Base-by-base conservation (phyloP, 192 early-diverging fungal genomes). In the Umbelopsis sp. region DNA sequence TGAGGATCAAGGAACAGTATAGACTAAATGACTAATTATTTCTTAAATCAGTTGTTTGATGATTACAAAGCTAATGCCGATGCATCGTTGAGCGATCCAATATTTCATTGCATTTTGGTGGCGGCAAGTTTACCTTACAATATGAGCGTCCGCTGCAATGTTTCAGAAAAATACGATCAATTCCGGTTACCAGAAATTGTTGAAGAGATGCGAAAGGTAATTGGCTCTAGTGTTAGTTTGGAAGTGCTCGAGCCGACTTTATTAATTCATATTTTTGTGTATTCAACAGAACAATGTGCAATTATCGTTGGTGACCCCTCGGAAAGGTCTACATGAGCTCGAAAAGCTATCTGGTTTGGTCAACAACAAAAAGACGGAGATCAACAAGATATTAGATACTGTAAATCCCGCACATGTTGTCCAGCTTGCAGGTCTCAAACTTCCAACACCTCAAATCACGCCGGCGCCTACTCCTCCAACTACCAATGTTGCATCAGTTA, bases 101-200 rank as follows among this genome's bases (percentile, higher is more conserved):
- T 81, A 12, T 77, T 77, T 35, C 86, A 88, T 45, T 84, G 87
- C 44, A 78, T 90, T 25, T 74, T 90, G 37, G 78, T 90, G 0
- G 79, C 84, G 1, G 80, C 82, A 16, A 90, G 85, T 21, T 61
- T 81, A 5, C 80, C 82, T 11, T 77, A 86, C 37, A 67, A 71
- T 12, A 78, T 74, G 16, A 79, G 82, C 18, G 83, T 78, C 25
- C 80, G 80, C 4, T 82, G 75, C 58, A 86, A 86, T 41, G 69
- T 84, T 4, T 74, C 71, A 8, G 78, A 82, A n/a, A 71, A 78
- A 48, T 90, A 87, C 27, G 84, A 88, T 61, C 78, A 82, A 35
- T 83, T 78, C 30, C 75, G 61, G 18, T 61, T 87, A 18, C 30
- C 67, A 10, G 68, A 83, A 23, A 81, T 85, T 10, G 71, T 76